Percentiles rank a stretch among this genome's conserved stretches.
These are phyloP conservation scores for Adenanthera pavonina DNA, from an alignment of 306 rosid genomes.

Conservation along the genomic window DNA sequence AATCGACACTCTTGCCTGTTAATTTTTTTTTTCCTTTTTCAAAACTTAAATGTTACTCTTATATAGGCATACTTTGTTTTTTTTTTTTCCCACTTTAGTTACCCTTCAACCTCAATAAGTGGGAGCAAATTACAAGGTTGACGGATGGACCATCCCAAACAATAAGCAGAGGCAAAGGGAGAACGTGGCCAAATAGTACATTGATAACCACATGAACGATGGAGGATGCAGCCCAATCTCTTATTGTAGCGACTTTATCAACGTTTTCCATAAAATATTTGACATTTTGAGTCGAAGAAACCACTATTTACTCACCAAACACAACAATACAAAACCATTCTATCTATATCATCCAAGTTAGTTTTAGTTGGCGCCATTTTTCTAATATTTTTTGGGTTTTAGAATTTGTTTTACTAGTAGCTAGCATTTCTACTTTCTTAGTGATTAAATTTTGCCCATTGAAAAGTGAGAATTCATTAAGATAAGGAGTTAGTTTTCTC, in stretches of 20 bases:
- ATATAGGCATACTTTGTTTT: too few relatives aligned
- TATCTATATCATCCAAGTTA: too few relatives aligned
- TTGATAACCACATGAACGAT: not conserved
- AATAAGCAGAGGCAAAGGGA: not conserved
- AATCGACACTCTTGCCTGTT: not conserved
- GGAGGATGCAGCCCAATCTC: not conserved
- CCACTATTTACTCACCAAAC: conserved; percentile 4
- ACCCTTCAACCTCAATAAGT: not conserved
- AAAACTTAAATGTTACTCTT: not conserved
- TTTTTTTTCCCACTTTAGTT: too few relatives aligned
- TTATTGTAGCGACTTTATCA: not conserved
- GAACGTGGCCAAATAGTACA: not conserved
- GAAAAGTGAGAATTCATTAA: too few relatives aligned
- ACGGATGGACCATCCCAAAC: not conserved
- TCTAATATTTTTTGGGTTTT: too few relatives aligned
- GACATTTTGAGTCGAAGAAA: not conserved
- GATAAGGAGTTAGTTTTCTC: too few relatives aligned
- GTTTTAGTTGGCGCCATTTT: too few relatives aligned
- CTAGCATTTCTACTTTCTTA: too few relatives aligned
- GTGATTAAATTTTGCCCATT: too few relatives aligned
- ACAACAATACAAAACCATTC: not conserved
- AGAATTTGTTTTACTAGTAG: too few relatives aligned
- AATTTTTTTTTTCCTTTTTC: not conserved
- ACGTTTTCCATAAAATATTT: conserved; percentile 8
- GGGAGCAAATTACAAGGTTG: not conserved